Conservation (phyloP, 768 basidiomycete genomes). For the Lyophyllum decastes region DNA sequence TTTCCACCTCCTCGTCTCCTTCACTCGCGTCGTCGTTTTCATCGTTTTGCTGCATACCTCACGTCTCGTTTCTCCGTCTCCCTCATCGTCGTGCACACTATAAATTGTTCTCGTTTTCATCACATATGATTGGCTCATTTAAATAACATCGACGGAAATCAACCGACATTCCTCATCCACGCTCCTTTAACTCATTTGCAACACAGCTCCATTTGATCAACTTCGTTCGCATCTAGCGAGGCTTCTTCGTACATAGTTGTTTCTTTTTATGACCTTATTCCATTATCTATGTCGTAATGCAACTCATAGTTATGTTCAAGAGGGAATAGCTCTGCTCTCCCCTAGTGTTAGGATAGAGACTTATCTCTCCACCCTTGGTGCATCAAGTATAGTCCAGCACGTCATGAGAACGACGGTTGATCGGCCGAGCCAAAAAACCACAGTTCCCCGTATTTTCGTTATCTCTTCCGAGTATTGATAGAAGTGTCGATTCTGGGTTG, state of each 20-base stretch:
- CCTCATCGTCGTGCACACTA: constrained; percentile 19
- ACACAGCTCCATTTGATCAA: background rate
- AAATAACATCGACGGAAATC: background rate
- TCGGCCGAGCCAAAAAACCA: too few species aligned
- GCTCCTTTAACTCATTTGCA: background rate
- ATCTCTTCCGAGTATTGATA: too few species aligned
- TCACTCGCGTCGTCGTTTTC: constrained; percentile 42
- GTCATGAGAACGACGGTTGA: too few species aligned
- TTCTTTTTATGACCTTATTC: background rate
- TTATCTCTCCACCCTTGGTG: too few species aligned
- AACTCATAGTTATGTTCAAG: background rate
- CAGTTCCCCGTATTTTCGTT: too few species aligned
- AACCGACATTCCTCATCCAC: background rate
- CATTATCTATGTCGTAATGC: background rate
- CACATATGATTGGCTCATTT: background rate
- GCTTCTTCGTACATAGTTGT: background rate
- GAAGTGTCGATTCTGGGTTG: too few species aligned
- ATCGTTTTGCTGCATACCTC: constrained; percentile 38
- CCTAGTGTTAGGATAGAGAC: too few species aligned
- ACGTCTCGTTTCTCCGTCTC: constrained; percentile 21
- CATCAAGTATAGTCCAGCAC: too few species aligned
- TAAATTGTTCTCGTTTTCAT: constrained; percentile 17
- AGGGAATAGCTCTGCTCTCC: background rate
- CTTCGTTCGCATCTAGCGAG: background rate
- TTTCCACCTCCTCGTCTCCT: constrained; percentile 14